Evolutionary conservation across 441 rosid species (phyloP), one percentile per base, ranked within the genome.

Genomic region (Euphorbia schlechtendalii): DNA sequence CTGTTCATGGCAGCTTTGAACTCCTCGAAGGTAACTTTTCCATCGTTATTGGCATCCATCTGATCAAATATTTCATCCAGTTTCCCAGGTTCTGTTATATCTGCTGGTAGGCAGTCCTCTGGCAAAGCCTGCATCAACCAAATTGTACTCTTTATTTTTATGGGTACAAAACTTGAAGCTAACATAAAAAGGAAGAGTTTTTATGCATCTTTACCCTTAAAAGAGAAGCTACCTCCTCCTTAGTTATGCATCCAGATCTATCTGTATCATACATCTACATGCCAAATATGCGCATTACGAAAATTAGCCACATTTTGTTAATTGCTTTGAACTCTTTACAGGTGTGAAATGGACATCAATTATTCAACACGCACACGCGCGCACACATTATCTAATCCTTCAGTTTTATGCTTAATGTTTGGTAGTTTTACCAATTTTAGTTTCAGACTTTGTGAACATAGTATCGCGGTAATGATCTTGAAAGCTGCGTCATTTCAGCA

Each of bases 161-260:
- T 12, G 30, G 28, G 12, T 22, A 53, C 8, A 17, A 21, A 51
- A 51, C 25, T 49, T 18, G 8, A 51, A 20, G 55, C 27, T 11
- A 4, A 56, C 10, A 36, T 38, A 62, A 48, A 60, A 18, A 30
- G 15, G 13, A 25, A 61, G 43, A 65, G 38, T 59, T n/a, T n/a
- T n/a, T n/a, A n/a, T 60, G 49, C 40, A 63, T 61, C 1, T 18
- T 78, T 82, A 82, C 90, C 69, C 89, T 81, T 53, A 22, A 13
- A 80, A 87, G 79, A 17, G 94, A 87, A 56, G 90, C 86, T 24
- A 85, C 81, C 78, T 87, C 94, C 73, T 83, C 90, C 82, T 81
- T 85, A 1, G 87, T 53, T 22, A 87, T 87, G 82, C 89, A 79
- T 36, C 90, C 90, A 0, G 90, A 87, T 67, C 90, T 3, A 32